These are phyloP conservation scores for Westerdykella sp. DNA, from an alignment of 2,329 filamentous ascomycete species.

Conservation along the genomic window DNA sequence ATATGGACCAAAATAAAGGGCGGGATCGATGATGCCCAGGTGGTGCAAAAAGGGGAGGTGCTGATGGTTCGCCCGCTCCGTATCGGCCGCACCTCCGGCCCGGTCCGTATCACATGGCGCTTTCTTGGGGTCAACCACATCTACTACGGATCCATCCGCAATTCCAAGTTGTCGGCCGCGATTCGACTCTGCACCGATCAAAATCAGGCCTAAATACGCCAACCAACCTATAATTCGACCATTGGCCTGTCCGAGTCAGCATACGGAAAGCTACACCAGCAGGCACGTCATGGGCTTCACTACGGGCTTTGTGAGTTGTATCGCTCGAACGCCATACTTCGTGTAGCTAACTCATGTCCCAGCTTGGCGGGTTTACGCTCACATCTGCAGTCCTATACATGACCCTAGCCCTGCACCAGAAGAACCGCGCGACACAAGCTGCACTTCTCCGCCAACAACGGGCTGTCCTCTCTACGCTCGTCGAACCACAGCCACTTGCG, in stretches of 20 bases:
- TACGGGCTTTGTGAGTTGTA: slow-evolving; percentile 43
- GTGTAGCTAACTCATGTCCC: slow-evolving; percentile 6
- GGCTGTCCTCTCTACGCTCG: slow-evolving; percentile 39
- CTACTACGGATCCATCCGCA: not conserved
- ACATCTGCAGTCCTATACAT: slow-evolving; percentile 41
- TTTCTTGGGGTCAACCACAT: slow-evolving; percentile 2
- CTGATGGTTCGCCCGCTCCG: no score
- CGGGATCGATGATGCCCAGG: no score
- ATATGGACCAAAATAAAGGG: no score
- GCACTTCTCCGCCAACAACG: slow-evolving; percentile 43
- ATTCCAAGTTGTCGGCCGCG: not conserved
- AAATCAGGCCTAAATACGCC: no score
- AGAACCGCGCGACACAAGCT: slow-evolving; percentile 43
- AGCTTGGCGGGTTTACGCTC: slow-evolving; percentile 48
- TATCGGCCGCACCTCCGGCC: not conserved
- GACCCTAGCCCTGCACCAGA: slow-evolving; percentile 40
- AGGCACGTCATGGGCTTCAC: slow-evolving; percentile 44
- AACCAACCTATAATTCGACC: not conserved
- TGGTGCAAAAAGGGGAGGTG: no score
- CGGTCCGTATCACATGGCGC: slow-evolving; percentile 3
- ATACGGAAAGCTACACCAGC: not conserved
- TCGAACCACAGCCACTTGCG: slow-evolving; percentile 39
- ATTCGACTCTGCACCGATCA: not conserved
- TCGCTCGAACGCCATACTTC: not conserved
- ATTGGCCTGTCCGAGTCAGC: not conserved